Evolutionary conservation across 2,329 filamentous ascomycete genomes (phyloP), one percentile per base, ranked within the genome.

Genomic region (Epichloe elymi): DNA sequence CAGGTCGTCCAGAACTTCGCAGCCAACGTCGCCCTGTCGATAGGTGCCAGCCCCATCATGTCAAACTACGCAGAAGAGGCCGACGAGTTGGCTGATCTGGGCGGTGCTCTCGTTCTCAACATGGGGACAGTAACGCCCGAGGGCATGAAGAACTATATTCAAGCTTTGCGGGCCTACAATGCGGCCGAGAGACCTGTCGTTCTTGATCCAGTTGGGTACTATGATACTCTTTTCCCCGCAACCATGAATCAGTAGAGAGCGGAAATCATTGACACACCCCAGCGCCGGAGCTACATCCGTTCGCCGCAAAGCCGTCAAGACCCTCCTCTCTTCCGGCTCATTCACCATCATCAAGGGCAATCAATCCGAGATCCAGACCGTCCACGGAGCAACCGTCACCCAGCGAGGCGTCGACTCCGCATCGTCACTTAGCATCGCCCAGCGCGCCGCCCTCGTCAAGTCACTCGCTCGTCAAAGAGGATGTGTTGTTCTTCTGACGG

Each of bases 311-410:
- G 86, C 88, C 0, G 80, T 91, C 30, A 79, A 80, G 53, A 75
- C 75, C 2, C 78, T 97, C 38, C 74, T 96, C 61, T 71, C 78
- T 0, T 75, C 73, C 3, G 89, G 88, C 39, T 87, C 87, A 65
- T 86, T 95, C 60, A 81, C 88, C 65, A 74, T 96, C 41, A 90
- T 97, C 67, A 97, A 97, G 65, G 91, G 91, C 46, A 97, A 97
- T 67, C 88, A 94, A 63, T 82, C 85, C 50, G 93, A 97, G 66
- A 89, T 97, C 54, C 74, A 78, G 46, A 82, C 86, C 3, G 81
- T 91, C 0, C 78, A 76, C 39, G 85, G 84, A 41, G 72, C 76
- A 42, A 55, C 62, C 55, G 43, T 64, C 44, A 54, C 57, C 37
- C 91, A 96, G 67, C 82, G 84, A 42, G 91, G 91, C 46, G 91